Conservation (phyloP, 202 grass and related monocot genomes). For the Saccharum hybrid region DNA sequence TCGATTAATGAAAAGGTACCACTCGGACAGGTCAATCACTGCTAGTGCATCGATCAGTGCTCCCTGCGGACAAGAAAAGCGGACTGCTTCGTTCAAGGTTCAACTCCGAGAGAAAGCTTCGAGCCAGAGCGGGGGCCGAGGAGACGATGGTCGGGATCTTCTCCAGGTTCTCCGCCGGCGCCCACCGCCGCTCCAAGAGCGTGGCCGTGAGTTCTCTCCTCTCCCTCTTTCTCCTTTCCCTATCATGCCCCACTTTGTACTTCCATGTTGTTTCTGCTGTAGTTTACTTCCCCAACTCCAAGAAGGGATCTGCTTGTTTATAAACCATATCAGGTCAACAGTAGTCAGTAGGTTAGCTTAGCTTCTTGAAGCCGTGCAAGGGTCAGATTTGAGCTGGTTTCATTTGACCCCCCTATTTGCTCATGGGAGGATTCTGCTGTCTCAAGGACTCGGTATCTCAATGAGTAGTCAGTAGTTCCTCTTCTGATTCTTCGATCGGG, state of each 20-base stretch:
- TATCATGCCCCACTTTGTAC: conserved; percentile 19
- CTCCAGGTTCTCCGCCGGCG: conserved; percentile 58
- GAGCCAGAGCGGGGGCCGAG: conserved; percentile 10
- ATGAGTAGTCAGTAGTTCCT: conserved; percentile 17
- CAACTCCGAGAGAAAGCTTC: conserved; percentile 32
- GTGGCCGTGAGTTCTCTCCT: conserved; percentile 49
- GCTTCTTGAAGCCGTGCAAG: conserved; percentile 3
- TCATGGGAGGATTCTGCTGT: conserved; percentile 50
- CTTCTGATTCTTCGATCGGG: conserved; percentile 39
- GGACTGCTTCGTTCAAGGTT: neutral
- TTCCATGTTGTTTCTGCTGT: conserved; percentile 35
- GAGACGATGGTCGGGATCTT: conserved; percentile 78
- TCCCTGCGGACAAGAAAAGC: conserved; percentile 24
- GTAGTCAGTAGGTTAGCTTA: conserved; percentile 20
- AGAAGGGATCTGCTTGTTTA: conserved; percentile 53
- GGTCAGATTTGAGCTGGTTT: conserved; percentile 34
- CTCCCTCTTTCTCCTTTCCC: neutral
- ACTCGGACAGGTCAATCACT: neutral
- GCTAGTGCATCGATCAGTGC: conserved; percentile 17
- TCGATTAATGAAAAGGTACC: no score
- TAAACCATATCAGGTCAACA: conserved; percentile 26
- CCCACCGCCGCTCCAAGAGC: conserved; percentile 76
- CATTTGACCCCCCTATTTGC: conserved; percentile 27
- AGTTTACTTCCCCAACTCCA: conserved; percentile 55
- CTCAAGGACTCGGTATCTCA: conserved; percentile 42